Base-by-base conservation (phyloP, 1,284 basidiomycete genomes). In the Schizophyllum commune region DNA sequence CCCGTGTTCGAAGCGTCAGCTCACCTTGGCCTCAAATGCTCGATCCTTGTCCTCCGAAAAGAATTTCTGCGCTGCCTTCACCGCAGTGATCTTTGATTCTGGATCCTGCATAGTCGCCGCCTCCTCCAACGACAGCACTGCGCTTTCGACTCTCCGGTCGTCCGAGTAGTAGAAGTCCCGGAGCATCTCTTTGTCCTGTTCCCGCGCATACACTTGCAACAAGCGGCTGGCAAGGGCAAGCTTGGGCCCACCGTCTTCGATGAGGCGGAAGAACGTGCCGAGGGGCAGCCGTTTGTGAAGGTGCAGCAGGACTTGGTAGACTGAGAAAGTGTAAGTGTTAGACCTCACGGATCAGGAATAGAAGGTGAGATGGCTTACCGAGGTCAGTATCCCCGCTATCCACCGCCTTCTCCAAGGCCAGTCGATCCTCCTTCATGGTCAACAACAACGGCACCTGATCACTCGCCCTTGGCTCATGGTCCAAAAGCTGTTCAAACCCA, bases 91-190 rank as follows among this genome's bases (percentile, higher is more conserved):
- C 66, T 86, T 86, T 0, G 91, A 82, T 8, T 77, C 71, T 34
- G 87, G 84, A 69, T 92, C 86, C 90, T 94, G 67, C 72, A 85
- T 84, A 47, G 74, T 71, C 5, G 83, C 78, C 15, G 94, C 91
- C 71, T 97, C 95, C 53, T 92, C 90, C 53, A 99, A 75, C 52
- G 85, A 89, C 5, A 98, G 76, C 17, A 91, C 83, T 0, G 94
- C 97, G 70, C 88, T 95, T 69, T 98, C 96, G 6, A 93, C 89
- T 55, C 96, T 82, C 63, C 96, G 82, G 74, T 99, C 97, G 70
- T 99, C 97, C 58, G 96, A 96, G 71, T 96, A 99, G 75, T 96
- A 99, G 73, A 97, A 98, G 72, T 99, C 95, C 17, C 92, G 82
- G 13, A 98, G 78, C 83, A 99, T 89, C 65, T 95, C 94, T 56